These are phyloP conservation scores for Globisporangium mamillatum DNA, from an alignment of 352 stramenopile species.

Conservation along the genomic window DNA sequence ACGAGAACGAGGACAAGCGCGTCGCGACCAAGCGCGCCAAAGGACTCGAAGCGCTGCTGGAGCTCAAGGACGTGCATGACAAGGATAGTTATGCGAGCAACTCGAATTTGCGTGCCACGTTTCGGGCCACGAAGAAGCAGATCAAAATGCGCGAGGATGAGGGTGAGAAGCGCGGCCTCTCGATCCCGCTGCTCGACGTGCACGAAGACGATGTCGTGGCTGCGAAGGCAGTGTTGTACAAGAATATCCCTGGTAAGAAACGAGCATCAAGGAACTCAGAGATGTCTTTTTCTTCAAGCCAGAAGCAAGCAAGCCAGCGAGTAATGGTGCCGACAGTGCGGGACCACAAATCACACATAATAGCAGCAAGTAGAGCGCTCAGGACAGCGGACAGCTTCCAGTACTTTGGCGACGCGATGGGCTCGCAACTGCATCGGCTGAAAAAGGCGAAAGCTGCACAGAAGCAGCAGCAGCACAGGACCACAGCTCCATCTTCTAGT, in stretches of 20 bases:
- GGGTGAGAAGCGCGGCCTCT: constrained; percentile 42
- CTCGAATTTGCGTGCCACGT: constrained; percentile 40
- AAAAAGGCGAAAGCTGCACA: constrained; percentile 27
- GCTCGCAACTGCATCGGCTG: constrained; percentile 52
- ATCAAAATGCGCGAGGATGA: constrained; percentile 34
- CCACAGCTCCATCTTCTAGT: not conserved
- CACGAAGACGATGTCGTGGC: constrained; percentile 50
- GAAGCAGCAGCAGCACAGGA: not conserved
- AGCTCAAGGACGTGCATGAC: constrained; percentile 58
- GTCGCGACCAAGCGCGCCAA: constrained; percentile 40
- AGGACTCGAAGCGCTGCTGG: constrained; percentile 50
- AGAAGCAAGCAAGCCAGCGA: too few species aligned
- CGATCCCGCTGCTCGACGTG: constrained; percentile 60
- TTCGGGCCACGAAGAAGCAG: constrained; percentile 62
- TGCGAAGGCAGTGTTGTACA: constrained; percentile 60
- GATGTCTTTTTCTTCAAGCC: too few species aligned
- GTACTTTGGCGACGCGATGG: constrained; percentile 57
- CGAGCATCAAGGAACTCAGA: not conserved
- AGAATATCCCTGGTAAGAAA: constrained; percentile 39
- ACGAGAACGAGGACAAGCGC: constrained; percentile 68
- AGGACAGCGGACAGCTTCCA: constrained; percentile 34
- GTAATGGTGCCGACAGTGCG: too few species aligned
- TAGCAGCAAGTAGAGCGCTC: not conserved
- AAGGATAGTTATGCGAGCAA: constrained; percentile 77
- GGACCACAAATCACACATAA: not conserved